Evolutionary conservation across 23 red algal genomes (phyloP).

Genomic region (Gracilaria domingensis): DNA sequence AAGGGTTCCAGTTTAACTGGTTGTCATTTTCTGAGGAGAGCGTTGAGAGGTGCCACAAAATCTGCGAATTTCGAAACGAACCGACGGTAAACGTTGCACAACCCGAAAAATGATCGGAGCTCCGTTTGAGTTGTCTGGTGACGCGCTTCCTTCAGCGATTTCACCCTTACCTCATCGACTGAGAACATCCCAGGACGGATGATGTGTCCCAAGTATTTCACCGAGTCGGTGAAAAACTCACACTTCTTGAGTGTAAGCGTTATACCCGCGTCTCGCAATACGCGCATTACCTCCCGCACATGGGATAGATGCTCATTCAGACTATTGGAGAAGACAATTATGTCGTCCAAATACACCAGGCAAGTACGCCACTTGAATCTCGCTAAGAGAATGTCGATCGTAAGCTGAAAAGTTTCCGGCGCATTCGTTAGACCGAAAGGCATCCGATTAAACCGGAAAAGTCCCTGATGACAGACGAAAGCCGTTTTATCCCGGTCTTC

Average conservation of each 20-base stretch:
- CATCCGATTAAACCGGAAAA: conserved; percentile 8
- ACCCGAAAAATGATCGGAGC: conserved; percentile 36
- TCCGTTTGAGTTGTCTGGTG: conserved; percentile 29
- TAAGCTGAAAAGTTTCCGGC: conserved; percentile 48
- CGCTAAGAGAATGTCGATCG: conserved; percentile 34
- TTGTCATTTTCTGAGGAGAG: neutral
- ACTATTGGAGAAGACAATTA: conserved; percentile 42
- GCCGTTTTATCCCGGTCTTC: neutral
- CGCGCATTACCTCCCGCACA: conserved; percentile 15
- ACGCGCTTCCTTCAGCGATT: neutral
- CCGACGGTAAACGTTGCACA: conserved; percentile 56
- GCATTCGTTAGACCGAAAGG: conserved; percentile 60
- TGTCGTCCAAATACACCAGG: conserved; percentile 55
- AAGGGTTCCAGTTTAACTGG: conserved; percentile 16
- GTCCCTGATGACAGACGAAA: conserved; percentile 19
- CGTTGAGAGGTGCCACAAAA: conserved; percentile 27
- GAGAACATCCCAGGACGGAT: neutral
- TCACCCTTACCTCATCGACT: conserved; percentile 1
- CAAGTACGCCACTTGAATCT: conserved; percentile 32
- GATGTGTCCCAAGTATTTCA: neutral
- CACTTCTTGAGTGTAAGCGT: conserved; percentile 47
- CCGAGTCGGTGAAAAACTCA: conserved; percentile 4
- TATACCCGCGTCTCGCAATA: conserved; percentile 19
- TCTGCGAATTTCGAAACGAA: conserved; percentile 23
- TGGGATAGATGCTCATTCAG: conserved; percentile 35